Conservation (phyloP, 495 filamentous ascomycete species). For the Talaromyces nanjingensis region DNA sequence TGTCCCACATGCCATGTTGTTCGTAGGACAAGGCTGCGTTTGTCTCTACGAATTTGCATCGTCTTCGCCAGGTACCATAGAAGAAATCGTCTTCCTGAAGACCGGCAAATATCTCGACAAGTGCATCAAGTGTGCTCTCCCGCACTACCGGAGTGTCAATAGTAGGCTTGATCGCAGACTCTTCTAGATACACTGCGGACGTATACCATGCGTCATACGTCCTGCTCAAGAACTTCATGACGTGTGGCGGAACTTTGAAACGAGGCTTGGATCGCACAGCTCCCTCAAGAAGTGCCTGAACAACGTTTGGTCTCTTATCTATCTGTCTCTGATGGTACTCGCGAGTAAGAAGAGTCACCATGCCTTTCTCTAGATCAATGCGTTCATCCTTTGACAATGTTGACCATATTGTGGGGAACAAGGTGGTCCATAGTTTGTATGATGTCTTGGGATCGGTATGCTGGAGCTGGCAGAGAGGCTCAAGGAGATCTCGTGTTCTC, state of each 20-base stretch:
- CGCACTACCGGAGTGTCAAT: conserved; percentile 75
- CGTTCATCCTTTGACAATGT: conserved; percentile 80
- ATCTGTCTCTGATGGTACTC: conserved; percentile 93
- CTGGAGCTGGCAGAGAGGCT: conserved; percentile 90
- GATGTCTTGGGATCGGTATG: conserved; percentile 76
- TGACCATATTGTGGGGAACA: conserved; percentile 94
- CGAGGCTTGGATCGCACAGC: conserved; percentile 72
- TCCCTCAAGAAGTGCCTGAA: conserved; percentile 83
- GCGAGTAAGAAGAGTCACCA: conserved; percentile 80
- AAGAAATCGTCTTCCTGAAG: conserved; percentile 95
- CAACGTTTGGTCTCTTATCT: conserved; percentile 89
- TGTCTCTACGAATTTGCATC: conserved; percentile 92
- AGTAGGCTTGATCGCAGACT: conserved; percentile 71
- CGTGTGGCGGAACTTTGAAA: conserved; percentile 89
- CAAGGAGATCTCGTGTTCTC: conserved; percentile 76
- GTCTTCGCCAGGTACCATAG: conserved; percentile 93
- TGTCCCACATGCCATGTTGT: conserved; percentile 99
- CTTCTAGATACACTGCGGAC: conserved; percentile 75
- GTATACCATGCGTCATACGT: conserved; percentile 97
- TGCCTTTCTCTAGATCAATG: conserved; percentile 80
- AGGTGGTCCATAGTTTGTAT: conserved; percentile 78
- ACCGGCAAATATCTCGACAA: conserved; percentile 82
- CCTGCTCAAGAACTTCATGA: conserved; percentile 85
- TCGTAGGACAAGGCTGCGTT: conserved; percentile 96
- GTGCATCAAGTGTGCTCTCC: conserved; percentile 90